These are phyloP conservation scores for Spiromastix sp. DNA, from an alignment of 2,329 filamentous ascomycete genomes.

Conservation along the genomic window DNA sequence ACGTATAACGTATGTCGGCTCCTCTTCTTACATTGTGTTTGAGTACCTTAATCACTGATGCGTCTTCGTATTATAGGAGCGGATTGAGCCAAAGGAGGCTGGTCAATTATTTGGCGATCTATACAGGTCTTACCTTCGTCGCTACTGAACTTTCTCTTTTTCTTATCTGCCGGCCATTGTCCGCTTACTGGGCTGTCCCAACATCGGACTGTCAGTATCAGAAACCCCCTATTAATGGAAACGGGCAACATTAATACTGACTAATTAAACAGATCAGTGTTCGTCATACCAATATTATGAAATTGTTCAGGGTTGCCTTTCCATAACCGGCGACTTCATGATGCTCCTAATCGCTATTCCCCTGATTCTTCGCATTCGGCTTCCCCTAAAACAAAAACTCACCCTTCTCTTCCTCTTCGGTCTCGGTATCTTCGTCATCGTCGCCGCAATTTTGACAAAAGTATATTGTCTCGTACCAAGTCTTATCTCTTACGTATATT, in stretches of 20 bases:
- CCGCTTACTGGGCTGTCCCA: constrained; percentile 43
- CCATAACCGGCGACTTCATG: constrained; percentile 33
- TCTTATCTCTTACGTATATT: constrained; percentile 32
- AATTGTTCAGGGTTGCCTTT: constrained; percentile 27
- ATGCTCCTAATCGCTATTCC: constrained; percentile 36
- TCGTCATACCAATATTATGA: constrained; percentile 36
- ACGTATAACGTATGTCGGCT: constrained; percentile 34
- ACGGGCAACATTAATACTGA: constrained; percentile 1
- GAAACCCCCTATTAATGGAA: neutral
- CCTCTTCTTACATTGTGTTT: neutral
- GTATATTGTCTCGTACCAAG: constrained; percentile 36
- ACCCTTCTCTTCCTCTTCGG: constrained; percentile 33
- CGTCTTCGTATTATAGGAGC: constrained; percentile 13
- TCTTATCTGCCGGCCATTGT: constrained; percentile 41
- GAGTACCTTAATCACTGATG: neutral
- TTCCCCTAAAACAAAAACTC: constrained; percentile 34
- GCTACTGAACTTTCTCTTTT: constrained; percentile 41
- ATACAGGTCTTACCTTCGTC: constrained; percentile 38
- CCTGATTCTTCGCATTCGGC: constrained; percentile 28
- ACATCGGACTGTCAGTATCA: constrained; percentile 21
- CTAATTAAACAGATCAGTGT: constrained; percentile 25
- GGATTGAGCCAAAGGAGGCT: constrained; percentile 25
- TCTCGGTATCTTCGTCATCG: constrained; percentile 37
- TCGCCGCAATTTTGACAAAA: constrained; percentile 40
- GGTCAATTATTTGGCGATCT: constrained; percentile 29